A percentile compares a stretch with the other conserved stretches of the same genome.
Conservation (phyloP, 768 basidiomycete genomes). For the Amylocystis lapponica region DNA sequence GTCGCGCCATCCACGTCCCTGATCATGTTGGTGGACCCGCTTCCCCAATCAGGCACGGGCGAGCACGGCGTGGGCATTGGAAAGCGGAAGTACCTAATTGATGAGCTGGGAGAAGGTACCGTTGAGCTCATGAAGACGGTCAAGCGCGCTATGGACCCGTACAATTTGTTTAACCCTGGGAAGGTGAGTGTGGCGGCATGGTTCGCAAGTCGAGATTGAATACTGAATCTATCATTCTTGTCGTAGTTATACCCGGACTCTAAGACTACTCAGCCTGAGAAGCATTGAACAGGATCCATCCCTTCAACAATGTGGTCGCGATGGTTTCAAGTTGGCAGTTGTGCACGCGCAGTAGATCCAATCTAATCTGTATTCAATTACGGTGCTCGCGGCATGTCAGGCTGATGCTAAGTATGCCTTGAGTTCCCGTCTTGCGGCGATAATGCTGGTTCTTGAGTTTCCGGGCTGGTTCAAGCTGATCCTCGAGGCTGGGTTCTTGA, state of each 20-base stretch:
- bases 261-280: not conserved
- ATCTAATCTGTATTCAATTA: not conserved
- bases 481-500: too few species aligned
- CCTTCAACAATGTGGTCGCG: not conserved
- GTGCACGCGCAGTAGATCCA: not conserved
- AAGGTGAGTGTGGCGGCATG: slow-evolving; percentile 36
- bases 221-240: not conserved
- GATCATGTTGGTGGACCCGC: not conserved
- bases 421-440: too few species aligned
- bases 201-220: not conserved
- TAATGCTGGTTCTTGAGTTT: too few species aligned
- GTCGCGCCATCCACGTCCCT: not conserved
- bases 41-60: slow-evolving; percentile 54
- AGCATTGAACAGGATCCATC: not conserved
- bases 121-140: slow-evolving; percentile 84
- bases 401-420: too few species aligned
- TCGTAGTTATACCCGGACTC: slow-evolving; percentile 1
- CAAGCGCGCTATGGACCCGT: slow-evolving; percentile 74
- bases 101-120: slow-evolving; percentile 81
- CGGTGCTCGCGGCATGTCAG: too few species aligned
- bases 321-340: too few species aligned
- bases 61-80: slow-evolving; percentile 88
- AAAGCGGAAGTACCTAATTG: slow-evolving; percentile 74
- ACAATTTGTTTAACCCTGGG: slow-evolving; percentile 81
- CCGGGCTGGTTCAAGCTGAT: too few species aligned